Evolutionary conservation across 2,329 filamentous ascomycete genomes (phyloP).

Genomic region (Fusarium dlaminii): DNA sequence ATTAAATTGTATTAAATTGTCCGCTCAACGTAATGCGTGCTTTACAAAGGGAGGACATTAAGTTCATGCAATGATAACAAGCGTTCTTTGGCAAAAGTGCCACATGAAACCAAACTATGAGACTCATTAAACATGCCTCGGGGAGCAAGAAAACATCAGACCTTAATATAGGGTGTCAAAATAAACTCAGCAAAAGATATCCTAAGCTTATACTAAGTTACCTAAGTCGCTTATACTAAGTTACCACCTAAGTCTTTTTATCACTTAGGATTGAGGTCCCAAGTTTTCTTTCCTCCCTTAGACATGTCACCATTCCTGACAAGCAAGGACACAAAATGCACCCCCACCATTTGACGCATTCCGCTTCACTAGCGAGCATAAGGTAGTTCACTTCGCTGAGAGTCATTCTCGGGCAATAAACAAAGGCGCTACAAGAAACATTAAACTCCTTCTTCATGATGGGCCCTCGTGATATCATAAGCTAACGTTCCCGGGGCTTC

Average conservation of each 20-base stretch:
- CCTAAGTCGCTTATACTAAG: no score
- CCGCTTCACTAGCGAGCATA: background rate
- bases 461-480: constrained; percentile 40
- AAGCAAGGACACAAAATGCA: background rate
- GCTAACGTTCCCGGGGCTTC: constrained; percentile 31
- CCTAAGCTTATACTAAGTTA: no score
- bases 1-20: background rate
- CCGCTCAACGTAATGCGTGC: background rate
- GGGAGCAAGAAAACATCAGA: no score
- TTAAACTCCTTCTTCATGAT: constrained; percentile 40
- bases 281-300: no score
- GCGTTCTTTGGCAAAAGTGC: background rate
- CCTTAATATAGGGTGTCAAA: no score
- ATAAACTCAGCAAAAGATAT: no score
- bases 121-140: background rate
- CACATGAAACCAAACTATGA: background rate
- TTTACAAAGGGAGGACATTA: background rate
- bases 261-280: no score
- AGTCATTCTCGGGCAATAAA: background rate
- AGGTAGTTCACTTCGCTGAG: background rate
- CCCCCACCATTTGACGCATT: background rate
- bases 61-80: background rate
- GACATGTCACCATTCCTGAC: constrained; percentile 19
- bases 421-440: constrained; percentile 24
- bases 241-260: no score